Percentiles rank a stretch among this genome's conserved stretches.
Evolutionary conservation across 2,329 filamentous ascomycete genomes (phyloP).

Genomic region (Microascus cirrosus): DNA sequence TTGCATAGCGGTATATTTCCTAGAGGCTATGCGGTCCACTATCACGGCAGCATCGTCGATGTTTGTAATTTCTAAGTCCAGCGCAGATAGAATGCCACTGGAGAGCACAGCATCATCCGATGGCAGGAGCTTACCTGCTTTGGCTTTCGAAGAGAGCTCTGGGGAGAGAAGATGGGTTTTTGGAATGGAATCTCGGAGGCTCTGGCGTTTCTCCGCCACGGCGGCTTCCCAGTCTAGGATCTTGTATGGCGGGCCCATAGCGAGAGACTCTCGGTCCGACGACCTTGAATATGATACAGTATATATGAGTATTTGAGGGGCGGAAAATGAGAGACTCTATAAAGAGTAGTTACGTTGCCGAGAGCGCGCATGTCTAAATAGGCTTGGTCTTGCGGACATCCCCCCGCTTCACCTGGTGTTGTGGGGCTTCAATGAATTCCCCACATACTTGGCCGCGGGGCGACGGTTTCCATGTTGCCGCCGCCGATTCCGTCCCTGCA

Average conservation of each 20-base stretch:
- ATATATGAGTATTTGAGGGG: background rate
- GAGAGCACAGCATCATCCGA: background rate
- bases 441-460: background rate
- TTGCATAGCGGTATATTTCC: slow-evolving; percentile 22
- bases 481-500: too few relatives aligned
- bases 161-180: background rate
- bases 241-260: background rate
- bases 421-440: background rate
- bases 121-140: background rate
- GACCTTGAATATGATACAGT: background rate
- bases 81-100: slow-evolving; percentile 16
- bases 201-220: background rate
- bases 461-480: background rate
- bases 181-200: background rate
- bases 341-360: background rate
- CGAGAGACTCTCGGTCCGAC: background rate
- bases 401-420: background rate
- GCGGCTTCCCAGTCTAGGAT: background rate
- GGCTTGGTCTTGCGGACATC: background rate
- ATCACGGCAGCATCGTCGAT: slow-evolving; percentile 27
- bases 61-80: slow-evolving; percentile 34
- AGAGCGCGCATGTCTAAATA: background rate
- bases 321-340: background rate
- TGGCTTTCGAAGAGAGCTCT: background rate
- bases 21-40: slow-evolving; percentile 22